Evolutionary conservation across 2,329 filamentous ascomycete species (phyloP).

Genomic region (Rhinocladiella similis): DNA sequence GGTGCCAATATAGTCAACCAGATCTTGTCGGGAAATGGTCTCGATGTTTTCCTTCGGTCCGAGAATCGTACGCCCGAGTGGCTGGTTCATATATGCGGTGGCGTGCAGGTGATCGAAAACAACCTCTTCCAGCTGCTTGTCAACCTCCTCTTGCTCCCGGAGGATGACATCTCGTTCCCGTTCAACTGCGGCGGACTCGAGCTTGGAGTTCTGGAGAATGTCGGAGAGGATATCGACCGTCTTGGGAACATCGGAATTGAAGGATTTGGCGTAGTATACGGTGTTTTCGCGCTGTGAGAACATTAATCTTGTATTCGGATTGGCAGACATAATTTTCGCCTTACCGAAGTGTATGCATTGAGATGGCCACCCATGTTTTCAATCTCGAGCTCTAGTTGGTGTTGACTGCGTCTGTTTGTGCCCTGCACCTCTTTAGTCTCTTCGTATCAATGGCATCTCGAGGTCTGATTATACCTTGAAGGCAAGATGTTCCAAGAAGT

Average conservation of each 20-base stretch:
- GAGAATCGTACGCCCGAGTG: constrained; percentile 94
- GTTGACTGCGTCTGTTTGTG: constrained; percentile 89
- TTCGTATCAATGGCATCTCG: constrained; percentile 10
- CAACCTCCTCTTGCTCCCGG: constrained; percentile 97
- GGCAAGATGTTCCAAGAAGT: constrained; percentile 99
- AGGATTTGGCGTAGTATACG: constrained; percentile 99
- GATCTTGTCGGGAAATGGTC: constrained; percentile 87
- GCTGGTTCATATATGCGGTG: constrained; percentile 95
- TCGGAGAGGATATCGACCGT: constrained; percentile 98
- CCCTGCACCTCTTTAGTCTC: constrained; percentile 56
- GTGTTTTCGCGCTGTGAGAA: constrained; percentile 84
- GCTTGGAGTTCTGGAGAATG: constrained; percentile 98
- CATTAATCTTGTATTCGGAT: constrained; percentile 22
- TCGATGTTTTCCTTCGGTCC: constrained; percentile 98
- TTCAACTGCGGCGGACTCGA: constrained; percentile 89
- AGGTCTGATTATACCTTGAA: constrained; percentile 76
- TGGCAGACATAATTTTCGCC: constrained; percentile 36
- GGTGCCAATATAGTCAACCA: constrained; percentile 95
- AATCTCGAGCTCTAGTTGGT: constrained; percentile 98
- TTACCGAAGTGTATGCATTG: constrained; percentile 98
- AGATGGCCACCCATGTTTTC: constrained; percentile 99
- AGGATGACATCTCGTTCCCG: constrained; percentile 98
- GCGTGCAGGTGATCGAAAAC: constrained; percentile 99
- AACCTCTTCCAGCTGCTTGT: constrained; percentile 99
- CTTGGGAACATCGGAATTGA: constrained; percentile 95